Base-by-base conservation (phyloP, 2,329 filamentous ascomycete genomes). In the Aspergillus sp. region DNA sequence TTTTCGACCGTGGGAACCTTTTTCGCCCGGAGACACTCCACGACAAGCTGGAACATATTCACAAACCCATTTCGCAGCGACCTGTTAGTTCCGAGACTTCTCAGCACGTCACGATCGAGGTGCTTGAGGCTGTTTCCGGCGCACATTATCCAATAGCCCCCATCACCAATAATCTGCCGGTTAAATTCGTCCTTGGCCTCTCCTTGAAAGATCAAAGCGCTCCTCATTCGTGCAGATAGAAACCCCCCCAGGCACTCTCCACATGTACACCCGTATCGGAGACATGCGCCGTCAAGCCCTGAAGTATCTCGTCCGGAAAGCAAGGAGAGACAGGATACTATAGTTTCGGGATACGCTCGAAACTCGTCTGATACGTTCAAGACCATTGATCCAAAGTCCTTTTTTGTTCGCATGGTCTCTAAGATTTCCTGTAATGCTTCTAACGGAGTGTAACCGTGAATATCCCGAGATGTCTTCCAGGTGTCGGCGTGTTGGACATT, bases 221-320 rank as follows among this genome's bases (percentile, higher is more conserved):
- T 55, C n/a, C 59, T 68, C 72, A 75, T 77, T 45, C 72, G 69
- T 15, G 73, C 70, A 47, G 73, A 77, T 39, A 78, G 51, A 61
- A 77, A 75, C 3, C 75, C 75, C 33, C 59, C 64, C 15, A 72
- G 54, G 60, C 74, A 76, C 58, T 70, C 53, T 27, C 73, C 72
- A 60, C 74, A 78, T 33, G 70, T 77, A 59, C 75, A 78, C 12
- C 75, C 73, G 52, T 66, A 73, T 54, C 64, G 69, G 40, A 76
- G 56, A 46, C 66, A 70, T 56, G 60, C 54, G 5, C 61, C 51
- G 46, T 68, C 61, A 45, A 59, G 40, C 9, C 22, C 17, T 22
- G 54, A 58, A 53, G 39, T 27, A 37, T 56, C 51, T 51, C 22
- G 41, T 45, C 40, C 53, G 3, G 30, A 46, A 17, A 58, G 37